A percentile compares a stretch with the other conserved stretches of the same genome.
Evolutionary conservation across 352 stramenopile species (phyloP).

Genomic region (Pythium guiyangense): DNA sequence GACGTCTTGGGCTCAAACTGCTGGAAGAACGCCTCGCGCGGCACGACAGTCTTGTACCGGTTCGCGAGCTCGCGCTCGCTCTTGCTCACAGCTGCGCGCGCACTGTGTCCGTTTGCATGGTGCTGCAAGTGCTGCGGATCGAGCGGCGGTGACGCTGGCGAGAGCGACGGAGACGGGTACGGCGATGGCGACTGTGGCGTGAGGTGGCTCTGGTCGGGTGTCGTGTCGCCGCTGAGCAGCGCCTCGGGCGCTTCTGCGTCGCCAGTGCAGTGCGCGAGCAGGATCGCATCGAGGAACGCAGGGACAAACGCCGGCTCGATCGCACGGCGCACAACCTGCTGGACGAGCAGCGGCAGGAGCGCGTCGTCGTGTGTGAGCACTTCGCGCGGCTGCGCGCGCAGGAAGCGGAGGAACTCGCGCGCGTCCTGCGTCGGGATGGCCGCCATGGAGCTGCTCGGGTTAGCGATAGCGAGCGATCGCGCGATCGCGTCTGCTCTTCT

Average conservation of each 20-base stretch:
- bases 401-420: slow-evolving; percentile 15
- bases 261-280: slow-evolving; percentile 28
- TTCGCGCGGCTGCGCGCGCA: slow-evolving; percentile 14
- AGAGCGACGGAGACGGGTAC: slow-evolving; percentile 15
- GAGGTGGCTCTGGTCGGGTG: slow-evolving; percentile 8
- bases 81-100: slow-evolving; percentile 3
- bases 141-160: slow-evolving; percentile 11
- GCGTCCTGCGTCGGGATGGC: slow-evolving; percentile 15
- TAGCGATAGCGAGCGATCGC: neutral
- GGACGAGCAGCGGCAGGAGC: slow-evolving; percentile 12
- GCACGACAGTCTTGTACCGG: slow-evolving; percentile 16
- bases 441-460: slow-evolving; percentile 5
- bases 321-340: slow-evolving; percentile 15
- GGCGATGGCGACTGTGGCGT: slow-evolving; percentile 14
- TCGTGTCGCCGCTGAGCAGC: slow-evolving; percentile 9
- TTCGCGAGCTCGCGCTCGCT: slow-evolving; percentile 8
- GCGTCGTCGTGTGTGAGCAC: slow-evolving; percentile 8
- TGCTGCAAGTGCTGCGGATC: slow-evolving; percentile 9
- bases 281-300: slow-evolving; percentile 45
- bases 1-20: slow-evolving; percentile 51
- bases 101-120: neutral
- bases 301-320: slow-evolving; percentile 21
- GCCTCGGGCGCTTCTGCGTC: slow-evolving; percentile 5
- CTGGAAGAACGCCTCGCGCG: slow-evolving; percentile 54
- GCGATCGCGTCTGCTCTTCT: neutral